Evolutionary conservation across 495 filamentous ascomycete species (phyloP), one percentile per base, ranked within the genome.

Genomic region (Tuber umbilicatum): DNA sequence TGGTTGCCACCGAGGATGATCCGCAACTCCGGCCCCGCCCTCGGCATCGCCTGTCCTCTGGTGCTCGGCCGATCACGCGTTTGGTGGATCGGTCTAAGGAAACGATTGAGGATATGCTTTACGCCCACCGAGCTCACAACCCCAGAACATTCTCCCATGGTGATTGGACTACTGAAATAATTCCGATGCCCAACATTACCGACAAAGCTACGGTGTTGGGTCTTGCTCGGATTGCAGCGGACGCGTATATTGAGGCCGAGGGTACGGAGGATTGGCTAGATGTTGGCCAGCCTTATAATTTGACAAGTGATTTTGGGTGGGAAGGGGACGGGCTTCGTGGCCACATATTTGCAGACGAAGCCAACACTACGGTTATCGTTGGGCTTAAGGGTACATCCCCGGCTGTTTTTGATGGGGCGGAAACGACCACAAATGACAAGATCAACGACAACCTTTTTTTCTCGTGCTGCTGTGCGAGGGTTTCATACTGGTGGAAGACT

Each of bases 401-500:
- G 1, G 95, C 96, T 17, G 89, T 98, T 16, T 98, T 97, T 82
- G 95, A 98, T 83, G 95, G 95, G 5, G 92, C 93, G 14, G 94
- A 93, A 19, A 97, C 95, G 0, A 97, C 94, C 0, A 97, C 94
- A 6, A 97, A 97, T 81, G 95, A 99, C 84, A 99, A 99, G 83
- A 85, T 92, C 70, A 99, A 99, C 82, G 95, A 99, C 83, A 99
- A 99, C 81, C 88, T 99, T 14, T 96, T 94, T 82, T 97, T 97
- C 85, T 94, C 94, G 81, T 99, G 95, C 84, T 99, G 95, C 82
- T 99, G 95, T 84, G 95, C 89, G 17, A 92, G 97, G 85, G 93
- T 96, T 74, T 92, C 93, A 0, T 91, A 92, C 23, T 91, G 89
- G 84, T 97, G 93, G 91, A 89, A 90, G 72, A 90, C 95, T 81